A percentile compares a stretch with the other conserved stretches of the same genome.
Evolutionary conservation across 2,329 filamentous ascomycete genomes (phyloP).

Genomic region (Exophiala oligosperma): DNA sequence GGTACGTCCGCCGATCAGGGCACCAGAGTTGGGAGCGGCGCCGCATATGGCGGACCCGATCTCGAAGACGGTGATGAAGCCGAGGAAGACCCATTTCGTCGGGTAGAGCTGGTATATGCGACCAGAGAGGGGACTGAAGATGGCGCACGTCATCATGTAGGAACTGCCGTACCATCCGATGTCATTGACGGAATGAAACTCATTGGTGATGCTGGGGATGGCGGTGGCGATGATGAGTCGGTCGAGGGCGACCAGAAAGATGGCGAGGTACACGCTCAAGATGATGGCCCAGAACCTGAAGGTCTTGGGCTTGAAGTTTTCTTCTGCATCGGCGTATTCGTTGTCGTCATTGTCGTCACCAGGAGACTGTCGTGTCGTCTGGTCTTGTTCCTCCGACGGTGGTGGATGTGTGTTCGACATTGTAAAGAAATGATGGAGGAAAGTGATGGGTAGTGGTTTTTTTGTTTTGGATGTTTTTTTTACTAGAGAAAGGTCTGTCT

Average conservation of each 20-base stretch:
- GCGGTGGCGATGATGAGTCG: slow-evolving; percentile 45
- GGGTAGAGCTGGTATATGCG: slow-evolving; percentile 46
- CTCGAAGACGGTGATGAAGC: slow-evolving; percentile 42
- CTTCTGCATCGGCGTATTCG: slow-evolving; percentile 20
- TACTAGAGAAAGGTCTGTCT: neutral
- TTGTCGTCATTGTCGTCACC: neutral
- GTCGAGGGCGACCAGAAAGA: neutral
- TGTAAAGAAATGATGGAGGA: neutral
- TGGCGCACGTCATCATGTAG: slow-evolving; percentile 45
- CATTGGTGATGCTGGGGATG: slow-evolving; percentile 49
- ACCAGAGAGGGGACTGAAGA: slow-evolving; percentile 45
- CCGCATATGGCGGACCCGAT: slow-evolving; percentile 42
- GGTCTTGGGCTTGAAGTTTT: slow-evolving; percentile 15
- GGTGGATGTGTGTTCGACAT: neutral
- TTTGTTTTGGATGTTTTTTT: neutral
- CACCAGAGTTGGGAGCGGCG: slow-evolving; percentile 38
- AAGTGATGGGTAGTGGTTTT: neutral
- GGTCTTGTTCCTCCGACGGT: neutral
- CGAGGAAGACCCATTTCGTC: slow-evolving; percentile 45
- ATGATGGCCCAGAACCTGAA: slow-evolving; percentile 19
- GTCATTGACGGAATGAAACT: slow-evolving; percentile 47
- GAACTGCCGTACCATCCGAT: slow-evolving; percentile 51
- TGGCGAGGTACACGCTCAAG: neutral
- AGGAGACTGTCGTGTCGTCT: neutral
- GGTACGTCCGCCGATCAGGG: slow-evolving; percentile 42